A percentile compares a stretch with the other conserved stretches of the same genome.
phyloP scores from a whole-genome alignment of 371 early-diverging fungal species.

The Rhizopus delemar region DNA sequence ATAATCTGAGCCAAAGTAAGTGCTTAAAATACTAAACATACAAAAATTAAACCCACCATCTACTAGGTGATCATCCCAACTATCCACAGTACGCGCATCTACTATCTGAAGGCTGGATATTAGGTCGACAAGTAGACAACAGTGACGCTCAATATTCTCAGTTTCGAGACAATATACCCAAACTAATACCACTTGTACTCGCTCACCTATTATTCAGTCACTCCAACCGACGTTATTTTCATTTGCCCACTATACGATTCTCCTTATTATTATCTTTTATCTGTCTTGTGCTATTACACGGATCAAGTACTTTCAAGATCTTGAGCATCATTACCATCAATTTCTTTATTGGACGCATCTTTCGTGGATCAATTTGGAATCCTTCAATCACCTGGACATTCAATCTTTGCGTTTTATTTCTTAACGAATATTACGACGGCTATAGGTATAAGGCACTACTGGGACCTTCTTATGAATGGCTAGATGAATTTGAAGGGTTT shows the following conservation, averaged over 20 bases:
- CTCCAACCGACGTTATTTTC: constrained; percentile 30
- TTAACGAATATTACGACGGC: constrained; percentile 72
- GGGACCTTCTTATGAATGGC: constrained; percentile 58
- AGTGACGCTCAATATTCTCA: constrained; percentile 82
- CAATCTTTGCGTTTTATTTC: constrained; percentile 73
- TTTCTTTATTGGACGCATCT: constrained; percentile 61
- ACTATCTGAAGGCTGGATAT: constrained; percentile 70
- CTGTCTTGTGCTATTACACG: constrained; percentile 58
- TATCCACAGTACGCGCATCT: constrained; percentile 55
- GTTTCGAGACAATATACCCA: constrained; percentile 77
- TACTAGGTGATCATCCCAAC: constrained; percentile 51
- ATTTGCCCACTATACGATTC: constrained; percentile 32
- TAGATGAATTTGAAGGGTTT: constrained; percentile 55
- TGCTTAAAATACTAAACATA: not conserved
- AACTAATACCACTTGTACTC: constrained; percentile 56
- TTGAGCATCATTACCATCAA: constrained; percentile 59
- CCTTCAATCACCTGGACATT: constrained; percentile 79
- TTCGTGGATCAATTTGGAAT: constrained; percentile 55
- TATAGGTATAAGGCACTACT: constrained; percentile 65
- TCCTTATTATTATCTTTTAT: constrained; percentile 63
- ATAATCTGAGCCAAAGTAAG: constrained; percentile 61
- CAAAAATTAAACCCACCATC: not conserved
- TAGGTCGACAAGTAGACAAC: constrained; percentile 72
- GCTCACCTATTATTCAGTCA: constrained; percentile 53
- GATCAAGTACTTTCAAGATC: constrained; percentile 72